Evolutionary conservation across 2,329 filamentous ascomycete species (phyloP).

Genomic region (Fusarium brachygibbosum): DNA sequence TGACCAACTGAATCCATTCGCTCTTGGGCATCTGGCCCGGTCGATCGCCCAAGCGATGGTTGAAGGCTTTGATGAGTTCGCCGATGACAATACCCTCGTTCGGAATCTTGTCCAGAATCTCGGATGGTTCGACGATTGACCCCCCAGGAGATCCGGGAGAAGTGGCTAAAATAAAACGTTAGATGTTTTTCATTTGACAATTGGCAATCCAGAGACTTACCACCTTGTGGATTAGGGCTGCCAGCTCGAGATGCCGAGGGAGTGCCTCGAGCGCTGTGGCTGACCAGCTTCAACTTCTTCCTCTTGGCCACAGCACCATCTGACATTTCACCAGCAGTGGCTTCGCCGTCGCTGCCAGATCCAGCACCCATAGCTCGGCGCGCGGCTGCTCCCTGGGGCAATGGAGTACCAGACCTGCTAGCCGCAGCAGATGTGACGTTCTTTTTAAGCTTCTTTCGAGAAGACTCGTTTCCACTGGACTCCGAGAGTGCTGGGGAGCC

Average conservation of each 20-base stretch:
- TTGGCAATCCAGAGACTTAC: slow-evolving; percentile 50
- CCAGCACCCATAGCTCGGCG: slow-evolving; percentile 63
- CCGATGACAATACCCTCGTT: slow-evolving; percentile 68
- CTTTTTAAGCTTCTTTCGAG: slow-evolving; percentile 82
- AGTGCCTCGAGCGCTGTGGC: slow-evolving; percentile 62
- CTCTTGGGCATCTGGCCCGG: slow-evolving; percentile 65
- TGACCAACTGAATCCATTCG: slow-evolving; percentile 72
- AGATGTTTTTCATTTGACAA: slow-evolving; percentile 5
- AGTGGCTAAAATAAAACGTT: slow-evolving; percentile 43
- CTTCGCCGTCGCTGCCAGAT: slow-evolving; percentile 79
- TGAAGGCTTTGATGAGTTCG: slow-evolving; percentile 67
- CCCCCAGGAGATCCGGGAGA: slow-evolving; percentile 55
- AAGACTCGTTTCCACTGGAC: slow-evolving; percentile 90
- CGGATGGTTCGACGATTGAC: slow-evolving; percentile 61
- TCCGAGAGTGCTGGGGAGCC: slow-evolving; percentile 91
- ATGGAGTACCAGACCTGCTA: slow-evolving; percentile 69
- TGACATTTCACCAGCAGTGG: slow-evolving; percentile 76
- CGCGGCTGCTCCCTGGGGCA: slow-evolving; percentile 58
- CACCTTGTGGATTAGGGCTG: slow-evolving; percentile 66
- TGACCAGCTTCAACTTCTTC: slow-evolving; percentile 68
- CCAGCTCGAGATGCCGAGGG: slow-evolving; percentile 72
- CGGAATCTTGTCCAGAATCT: slow-evolving; percentile 68
- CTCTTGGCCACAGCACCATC: slow-evolving; percentile 66
- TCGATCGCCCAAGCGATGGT: slow-evolving; percentile 65
- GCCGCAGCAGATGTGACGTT: slow-evolving; percentile 63